These are phyloP conservation scores for Hura crepitans DNA, from an alignment of 441 rosid genomes.

Conservation along the genomic window DNA sequence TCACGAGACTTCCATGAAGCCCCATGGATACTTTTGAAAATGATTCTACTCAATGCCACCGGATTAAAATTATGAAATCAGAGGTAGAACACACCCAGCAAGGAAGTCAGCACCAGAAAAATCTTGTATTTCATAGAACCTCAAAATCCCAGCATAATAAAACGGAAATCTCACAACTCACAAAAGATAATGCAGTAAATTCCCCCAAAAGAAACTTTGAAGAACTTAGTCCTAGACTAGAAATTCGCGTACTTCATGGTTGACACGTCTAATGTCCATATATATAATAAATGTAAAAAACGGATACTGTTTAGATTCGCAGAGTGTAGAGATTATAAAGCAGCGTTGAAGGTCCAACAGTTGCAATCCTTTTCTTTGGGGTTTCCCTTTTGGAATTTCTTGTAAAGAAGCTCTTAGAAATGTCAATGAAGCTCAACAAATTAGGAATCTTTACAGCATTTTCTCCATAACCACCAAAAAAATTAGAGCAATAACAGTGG, in stretches of 20 bases:
- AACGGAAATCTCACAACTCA: constrained; percentile 8
- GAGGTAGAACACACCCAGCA: constrained; percentile 15
- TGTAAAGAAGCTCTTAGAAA: constrained; percentile 31
- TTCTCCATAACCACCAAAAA: constrained; percentile 5
- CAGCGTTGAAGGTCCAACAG: constrained; percentile 44
- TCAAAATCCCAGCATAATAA: constrained; percentile 18
- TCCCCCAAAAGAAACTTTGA: constrained; percentile 12
- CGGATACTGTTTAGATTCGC: constrained; percentile 28
- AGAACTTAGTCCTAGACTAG: constrained; percentile 4
- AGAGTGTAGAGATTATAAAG: constrained; percentile 20
- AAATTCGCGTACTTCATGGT: constrained; percentile 12
- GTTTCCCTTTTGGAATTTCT: constrained; percentile 33
- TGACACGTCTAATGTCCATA: constrained; percentile 15
- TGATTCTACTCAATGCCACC: constrained; percentile 31
- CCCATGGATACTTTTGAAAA: constrained; percentile 49
- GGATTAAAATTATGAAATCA: constrained; percentile 17
- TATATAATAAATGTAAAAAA: constrained; percentile 13
- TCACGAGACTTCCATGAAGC: constrained; percentile 56
- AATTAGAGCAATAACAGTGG: constrained; percentile 2
- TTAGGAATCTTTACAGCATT: constrained; percentile 27
- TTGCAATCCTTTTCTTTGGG: constrained; percentile 25
- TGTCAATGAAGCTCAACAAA: constrained; percentile 9
- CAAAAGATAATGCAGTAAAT: constrained; percentile 21
- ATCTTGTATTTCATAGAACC: constrained; percentile 4
- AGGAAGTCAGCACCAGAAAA: constrained; percentile 9